These are phyloP conservation scores for Elasticomyces elasticus DNA, from an alignment of 495 filamentous ascomycete species.

Conservation along the genomic window DNA sequence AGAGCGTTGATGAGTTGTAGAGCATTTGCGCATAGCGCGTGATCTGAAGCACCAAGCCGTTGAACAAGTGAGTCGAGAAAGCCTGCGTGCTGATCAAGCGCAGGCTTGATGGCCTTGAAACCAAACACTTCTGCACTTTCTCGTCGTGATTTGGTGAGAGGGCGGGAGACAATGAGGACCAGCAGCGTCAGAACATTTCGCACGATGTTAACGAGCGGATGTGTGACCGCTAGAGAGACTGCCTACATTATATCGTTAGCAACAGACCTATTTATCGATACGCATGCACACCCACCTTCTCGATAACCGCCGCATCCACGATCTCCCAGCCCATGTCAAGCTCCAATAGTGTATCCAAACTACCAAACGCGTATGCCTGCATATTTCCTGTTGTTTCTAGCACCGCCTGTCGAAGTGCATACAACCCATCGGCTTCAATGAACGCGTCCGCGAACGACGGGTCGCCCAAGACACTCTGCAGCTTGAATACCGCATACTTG, in stretches of 20 bases:
- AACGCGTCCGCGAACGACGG: conserved; percentile 95
- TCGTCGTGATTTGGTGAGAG: conserved; percentile 36
- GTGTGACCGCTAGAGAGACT: conserved; percentile 87
- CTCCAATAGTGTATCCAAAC: conserved; percentile 74
- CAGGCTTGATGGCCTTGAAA: conserved; percentile 83
- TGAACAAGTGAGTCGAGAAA: conserved; percentile 91
- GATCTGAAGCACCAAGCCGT: conserved; percentile 83
- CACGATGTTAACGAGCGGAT: conserved; percentile 94
- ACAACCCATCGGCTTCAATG: conserved; percentile 76
- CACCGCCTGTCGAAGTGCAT: conserved; percentile 67
- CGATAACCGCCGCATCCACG: conserved; percentile 56
- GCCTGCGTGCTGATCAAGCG: conserved; percentile 78
- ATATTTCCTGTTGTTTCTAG: conserved; percentile 86
- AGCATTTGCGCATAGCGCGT: conserved; percentile 91
- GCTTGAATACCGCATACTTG: conserved; percentile 98
- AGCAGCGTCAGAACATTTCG: conserved; percentile 94
- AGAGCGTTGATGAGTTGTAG: conserved; percentile 90
- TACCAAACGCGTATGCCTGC: conserved; percentile 85
- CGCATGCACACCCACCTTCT: conserved; percentile 43
- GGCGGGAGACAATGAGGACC: conserved; percentile 82
- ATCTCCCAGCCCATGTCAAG: conserved; percentile 96
- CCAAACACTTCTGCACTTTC: conserved; percentile 53
- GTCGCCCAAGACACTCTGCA: conserved; percentile 87
- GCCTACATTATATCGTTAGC: conserved; percentile 41
- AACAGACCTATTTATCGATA: neutral